These are phyloP conservation scores for Triadica sebifera DNA, from an alignment of 345 rosid genomes.

Conservation along the genomic window DNA sequence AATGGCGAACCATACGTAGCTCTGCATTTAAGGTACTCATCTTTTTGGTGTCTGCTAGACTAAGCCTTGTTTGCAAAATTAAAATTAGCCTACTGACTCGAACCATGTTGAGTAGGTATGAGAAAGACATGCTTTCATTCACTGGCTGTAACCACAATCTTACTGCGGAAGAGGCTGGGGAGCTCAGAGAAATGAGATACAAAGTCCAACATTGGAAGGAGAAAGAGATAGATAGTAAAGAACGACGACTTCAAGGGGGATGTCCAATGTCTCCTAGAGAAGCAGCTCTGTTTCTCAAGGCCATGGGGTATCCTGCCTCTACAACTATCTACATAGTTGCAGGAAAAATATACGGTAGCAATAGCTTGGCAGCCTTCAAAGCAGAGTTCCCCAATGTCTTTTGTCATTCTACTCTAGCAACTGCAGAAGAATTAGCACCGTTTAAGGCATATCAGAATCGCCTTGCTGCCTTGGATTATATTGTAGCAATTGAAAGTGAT, in stretches of 20 bases:
- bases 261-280: slow-evolving; percentile 99
- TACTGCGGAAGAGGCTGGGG: slow-evolving; percentile 63
- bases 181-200: slow-evolving; percentile 78
- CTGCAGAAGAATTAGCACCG: slow-evolving; percentile 74
- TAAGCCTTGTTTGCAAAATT: neutral
- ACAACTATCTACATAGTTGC: slow-evolving; percentile 91
- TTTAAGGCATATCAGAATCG: slow-evolving; percentile 78
- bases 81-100: neutral
- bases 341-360: slow-evolving; percentile 77
- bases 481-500: slow-evolving; percentile 86
- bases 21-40: slow-evolving; percentile 72
- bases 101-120: slow-evolving; percentile 56
- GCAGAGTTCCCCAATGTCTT: slow-evolving; percentile 82
- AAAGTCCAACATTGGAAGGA: slow-evolving; percentile 90
- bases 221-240: slow-evolving; percentile 81
- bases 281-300: slow-evolving; percentile 89
- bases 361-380: slow-evolving; percentile 71
- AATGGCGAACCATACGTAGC: slow-evolving; percentile 76
- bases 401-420: slow-evolving; percentile 74
- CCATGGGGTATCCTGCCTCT: slow-evolving; percentile 88
- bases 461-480: slow-evolving; percentile 88
- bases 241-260: slow-evolving; percentile 72
- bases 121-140: slow-evolving; percentile 99
- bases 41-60: neutral
- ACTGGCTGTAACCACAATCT: slow-evolving; percentile 97